Evolutionary conservation across 345 rosid species (phyloP).

Genomic region (Triadica sebifera): DNA sequence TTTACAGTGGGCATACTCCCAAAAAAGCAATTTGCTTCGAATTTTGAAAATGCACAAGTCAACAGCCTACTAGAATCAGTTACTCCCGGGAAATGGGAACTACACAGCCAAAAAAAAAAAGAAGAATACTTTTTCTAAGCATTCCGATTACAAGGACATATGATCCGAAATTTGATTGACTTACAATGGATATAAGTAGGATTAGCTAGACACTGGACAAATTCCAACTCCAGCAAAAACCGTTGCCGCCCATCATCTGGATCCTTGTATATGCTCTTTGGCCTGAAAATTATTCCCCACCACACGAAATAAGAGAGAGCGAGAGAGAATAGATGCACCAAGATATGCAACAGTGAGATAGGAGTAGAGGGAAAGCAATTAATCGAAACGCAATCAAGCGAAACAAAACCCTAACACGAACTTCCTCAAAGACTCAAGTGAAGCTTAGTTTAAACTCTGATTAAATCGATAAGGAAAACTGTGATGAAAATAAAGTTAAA

Average conservation of each 20-base stretch:
- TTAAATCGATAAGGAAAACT: not conserved
- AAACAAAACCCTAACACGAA: not conserved
- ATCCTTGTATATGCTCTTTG: not conserved
- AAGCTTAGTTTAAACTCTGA: not conserved
- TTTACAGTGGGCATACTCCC: not conserved
- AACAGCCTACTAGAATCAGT: not conserved
- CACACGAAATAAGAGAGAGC: no score
- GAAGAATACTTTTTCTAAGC: not conserved
- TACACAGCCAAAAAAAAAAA: not conserved
- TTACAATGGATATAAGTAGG: conserved; percentile 30
- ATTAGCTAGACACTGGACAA: not conserved
- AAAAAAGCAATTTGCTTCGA: not conserved
- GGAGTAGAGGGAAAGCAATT: no score
- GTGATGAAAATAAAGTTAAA: not conserved
- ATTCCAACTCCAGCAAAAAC: not conserved
- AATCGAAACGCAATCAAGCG: not conserved
- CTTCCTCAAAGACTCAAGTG: not conserved
- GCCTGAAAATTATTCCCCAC: no score
- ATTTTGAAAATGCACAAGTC: not conserved
- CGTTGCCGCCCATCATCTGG: not conserved
- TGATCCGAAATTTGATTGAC: conserved; percentile 14
- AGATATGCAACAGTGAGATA: no score
- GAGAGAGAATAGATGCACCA: no score
- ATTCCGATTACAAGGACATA: not conserved
- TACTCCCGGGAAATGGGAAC: not conserved